Base-by-base conservation (phyloP, 495 filamentous ascomycete genomes). In the Neurospora sp. region DNA sequence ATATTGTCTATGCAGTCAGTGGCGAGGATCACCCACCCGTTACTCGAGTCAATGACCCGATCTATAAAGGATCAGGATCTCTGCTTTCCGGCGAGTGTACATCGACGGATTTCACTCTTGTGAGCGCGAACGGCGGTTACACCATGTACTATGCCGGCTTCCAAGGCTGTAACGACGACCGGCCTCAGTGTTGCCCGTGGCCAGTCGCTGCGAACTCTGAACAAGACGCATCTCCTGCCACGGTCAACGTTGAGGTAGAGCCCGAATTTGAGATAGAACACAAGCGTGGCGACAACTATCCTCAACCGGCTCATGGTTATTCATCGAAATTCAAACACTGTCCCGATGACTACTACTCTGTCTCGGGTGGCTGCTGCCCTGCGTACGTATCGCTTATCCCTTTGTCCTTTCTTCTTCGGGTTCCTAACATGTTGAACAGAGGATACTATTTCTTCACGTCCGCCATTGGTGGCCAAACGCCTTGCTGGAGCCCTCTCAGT, bases 121-220 rank as follows among this genome's bases (percentile, higher is more conserved):
- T 79, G 27, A 9, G 12, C 23, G 27, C 54, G 7, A 72, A 79
- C 69, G 78, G 75, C 31, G 75, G 75, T 14, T 74, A 27, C 62
- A 78, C 78, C 1, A 74, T 74, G 4, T 79, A 75, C 70, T 78
- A 73, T 35, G 79, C 75, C 5, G 78, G 74, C 11, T 78, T 79
- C 69, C 40, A 75, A 20, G 79, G 79, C n/a, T 81, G 78, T 69
- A 75, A 73, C 40, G 72, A 70, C 2, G 71, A 78, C 70, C 46
- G 75, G 3, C 79, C 79, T 8, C 74, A 79, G 38, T 79, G 79
- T 59, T 81, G 79, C 11, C 79, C 77, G 0, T 81, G 74, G 73
- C 40, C 70, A 4, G 78, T 77, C 4, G 74, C 72, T n/a, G 73
- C 74, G 1, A 27, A 70, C 5, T 54, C 71, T n/a, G 40, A 70